Evolutionary conservation across 2,329 filamentous ascomycete genomes (phyloP).

Genomic region (Fusarium neocosmosporiellum): DNA sequence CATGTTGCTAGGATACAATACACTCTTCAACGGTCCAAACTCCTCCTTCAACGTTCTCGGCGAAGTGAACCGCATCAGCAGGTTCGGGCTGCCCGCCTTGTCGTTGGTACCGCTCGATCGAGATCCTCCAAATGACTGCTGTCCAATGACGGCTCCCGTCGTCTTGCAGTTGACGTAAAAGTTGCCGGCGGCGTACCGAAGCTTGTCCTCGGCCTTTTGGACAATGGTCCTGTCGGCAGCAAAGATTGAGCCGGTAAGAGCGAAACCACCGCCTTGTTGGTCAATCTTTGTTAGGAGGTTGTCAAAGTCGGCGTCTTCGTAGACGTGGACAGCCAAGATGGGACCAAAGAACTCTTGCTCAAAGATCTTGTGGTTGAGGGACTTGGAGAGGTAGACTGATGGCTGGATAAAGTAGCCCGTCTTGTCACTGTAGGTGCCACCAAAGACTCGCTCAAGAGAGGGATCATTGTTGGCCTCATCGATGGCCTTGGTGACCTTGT

Average conservation of each 20-base stretch:
- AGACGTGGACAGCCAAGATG: constrained; percentile 78
- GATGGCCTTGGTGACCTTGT: constrained; percentile 80
- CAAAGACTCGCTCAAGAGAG: constrained; percentile 76
- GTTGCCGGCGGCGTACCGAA: constrained; percentile 79
- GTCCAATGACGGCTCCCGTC: constrained; percentile 76
- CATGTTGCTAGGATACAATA: constrained; percentile 11
- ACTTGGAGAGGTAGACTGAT: constrained; percentile 79
- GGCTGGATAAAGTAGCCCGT: constrained; percentile 86
- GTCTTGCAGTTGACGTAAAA: constrained; percentile 87
- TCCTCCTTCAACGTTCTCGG: constrained; percentile 14
- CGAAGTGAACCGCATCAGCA: constrained; percentile 66
- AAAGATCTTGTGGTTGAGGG: constrained; percentile 78
- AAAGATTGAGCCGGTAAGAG: constrained; percentile 79
- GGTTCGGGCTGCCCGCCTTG: constrained; percentile 72
- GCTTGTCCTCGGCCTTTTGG: constrained; percentile 73
- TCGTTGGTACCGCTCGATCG: constrained; percentile 77
- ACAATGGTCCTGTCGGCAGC: constrained; percentile 73
- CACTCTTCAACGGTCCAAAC: background rate
- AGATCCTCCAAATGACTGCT: constrained; percentile 78
- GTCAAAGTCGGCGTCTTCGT: constrained; percentile 71
- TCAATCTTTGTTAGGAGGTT: constrained; percentile 63
- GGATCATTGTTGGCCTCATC: constrained; percentile 79
- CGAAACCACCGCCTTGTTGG: constrained; percentile 78
- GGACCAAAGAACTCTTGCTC: constrained; percentile 85
- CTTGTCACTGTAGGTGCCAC: constrained; percentile 79